Evolutionary conservation across 345 rosid species (phyloP).

Genomic region (Punica granatum): DNA sequence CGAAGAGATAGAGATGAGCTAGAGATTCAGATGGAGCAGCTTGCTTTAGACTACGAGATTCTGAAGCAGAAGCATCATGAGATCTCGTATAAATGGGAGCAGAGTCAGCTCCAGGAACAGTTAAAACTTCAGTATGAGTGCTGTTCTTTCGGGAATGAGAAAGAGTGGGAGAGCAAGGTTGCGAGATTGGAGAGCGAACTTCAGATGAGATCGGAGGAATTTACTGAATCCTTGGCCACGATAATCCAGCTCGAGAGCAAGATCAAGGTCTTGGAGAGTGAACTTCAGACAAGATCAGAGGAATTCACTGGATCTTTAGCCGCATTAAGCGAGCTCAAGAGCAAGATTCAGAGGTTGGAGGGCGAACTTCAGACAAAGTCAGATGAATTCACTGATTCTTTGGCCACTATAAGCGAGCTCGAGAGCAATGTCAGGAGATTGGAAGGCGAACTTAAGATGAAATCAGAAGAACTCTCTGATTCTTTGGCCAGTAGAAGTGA

Average conservation of each 20-base stretch:
- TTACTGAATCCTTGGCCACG: slow-evolving; percentile 37
- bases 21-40: slow-evolving; percentile 91
- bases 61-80: slow-evolving; percentile 80
- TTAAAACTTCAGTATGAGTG: slow-evolving; percentile 67
- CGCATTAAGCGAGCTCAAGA: background rate
- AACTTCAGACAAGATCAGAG: background rate
- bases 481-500: slow-evolving; percentile 15
- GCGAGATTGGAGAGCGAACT: slow-evolving; percentile 6
- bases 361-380: slow-evolving; percentile 14
- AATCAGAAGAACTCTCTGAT: slow-evolving; percentile 24
- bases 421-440: background rate
- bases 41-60: slow-evolving; percentile 95
- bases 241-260: slow-evolving; percentile 44
- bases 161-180: slow-evolving; percentile 30
- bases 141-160: slow-evolving; percentile 35
- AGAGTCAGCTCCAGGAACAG: slow-evolving; percentile 74
- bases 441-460: slow-evolving; percentile 12
- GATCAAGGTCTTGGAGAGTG: slow-evolving; percentile 8
- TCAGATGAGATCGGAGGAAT: slow-evolving; percentile 32
- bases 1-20: slow-evolving; percentile 77
- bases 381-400: slow-evolving; percentile 24
- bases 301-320: slow-evolving; percentile 26
- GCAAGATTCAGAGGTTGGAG: background rate
- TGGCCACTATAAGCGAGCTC: slow-evolving; percentile 11
- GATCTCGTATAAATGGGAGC: slow-evolving; percentile 68